These are phyloP conservation scores for Achlya hypogyna DNA, from an alignment of 352 stramenopile genomes.

Conservation along the genomic window DNA sequence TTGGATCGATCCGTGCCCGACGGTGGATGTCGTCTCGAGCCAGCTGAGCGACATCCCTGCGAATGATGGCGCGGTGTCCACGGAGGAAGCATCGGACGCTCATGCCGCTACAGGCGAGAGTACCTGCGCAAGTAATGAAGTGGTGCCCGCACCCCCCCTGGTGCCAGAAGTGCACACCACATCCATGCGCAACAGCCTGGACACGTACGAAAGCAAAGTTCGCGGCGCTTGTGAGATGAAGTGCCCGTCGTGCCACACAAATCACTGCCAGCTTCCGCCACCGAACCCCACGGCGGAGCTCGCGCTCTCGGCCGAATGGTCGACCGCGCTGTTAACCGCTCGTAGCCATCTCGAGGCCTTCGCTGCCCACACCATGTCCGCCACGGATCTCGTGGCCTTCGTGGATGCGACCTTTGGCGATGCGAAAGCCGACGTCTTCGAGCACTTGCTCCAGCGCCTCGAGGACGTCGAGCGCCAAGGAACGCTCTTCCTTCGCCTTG, in stretches of 20 bases:
- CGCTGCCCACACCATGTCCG: no score
- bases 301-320: background rate
- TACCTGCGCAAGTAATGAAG: no score
- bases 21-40: background rate
- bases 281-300: background rate
- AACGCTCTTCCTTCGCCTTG: conserved; percentile 2
- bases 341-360: background rate
- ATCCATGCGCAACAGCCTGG: background rate
- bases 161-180: no score
- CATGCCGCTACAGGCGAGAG: no score
- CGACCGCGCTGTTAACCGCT: background rate
- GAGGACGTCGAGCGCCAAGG: background rate
- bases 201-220: background rate
- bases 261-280: background rate
- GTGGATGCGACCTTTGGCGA: background rate
- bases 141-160: no score
- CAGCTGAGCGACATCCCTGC: background rate
- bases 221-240: background rate
- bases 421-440: background rate
- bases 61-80: background rate
- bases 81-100: background rate
- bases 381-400: background rate
- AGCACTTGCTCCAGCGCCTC: background rate
- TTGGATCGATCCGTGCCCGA: background rate
- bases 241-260: background rate